Evolutionary conservation across 1,139 yeast genomes (phyloP).

Genomic region (Taphrina wiesneri): DNA sequence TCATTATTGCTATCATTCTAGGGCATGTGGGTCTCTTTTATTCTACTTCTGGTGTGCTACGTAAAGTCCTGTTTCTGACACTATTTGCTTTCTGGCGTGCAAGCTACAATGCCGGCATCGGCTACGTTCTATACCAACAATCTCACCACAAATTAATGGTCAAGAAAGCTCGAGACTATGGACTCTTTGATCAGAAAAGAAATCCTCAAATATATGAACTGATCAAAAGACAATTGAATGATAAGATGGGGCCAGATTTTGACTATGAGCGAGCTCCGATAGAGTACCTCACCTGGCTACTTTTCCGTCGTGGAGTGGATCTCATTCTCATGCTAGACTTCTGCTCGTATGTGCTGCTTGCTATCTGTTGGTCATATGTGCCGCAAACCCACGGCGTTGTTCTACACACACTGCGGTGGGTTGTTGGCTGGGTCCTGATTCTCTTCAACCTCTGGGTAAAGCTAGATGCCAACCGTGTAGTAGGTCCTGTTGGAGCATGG

Average conservation of each 20-base stretch:
- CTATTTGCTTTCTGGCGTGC: constrained; percentile 76
- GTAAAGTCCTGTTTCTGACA: constrained; percentile 54
- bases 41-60: constrained; percentile 43
- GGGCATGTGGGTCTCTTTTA: constrained; percentile 57
- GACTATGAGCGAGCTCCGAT: constrained; percentile 59
- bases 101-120: constrained; percentile 77
- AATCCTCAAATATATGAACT: constrained; percentile 50
- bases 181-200: constrained; percentile 52
- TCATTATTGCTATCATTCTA: constrained; percentile 57
- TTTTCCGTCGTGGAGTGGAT: constrained; percentile 78
- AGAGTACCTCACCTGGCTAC: constrained; percentile 81
- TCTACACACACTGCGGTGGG: constrained; percentile 48
- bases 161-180: constrained; percentile 53
- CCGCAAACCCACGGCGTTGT: constrained; percentile 50
- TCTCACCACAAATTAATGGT: constrained; percentile 62
- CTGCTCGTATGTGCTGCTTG: constrained; percentile 70
- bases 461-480: constrained; percentile 83
- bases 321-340: constrained; percentile 84
- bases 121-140: constrained; percentile 66
- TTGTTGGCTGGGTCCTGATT: constrained; percentile 54
- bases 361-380: constrained; percentile 56
- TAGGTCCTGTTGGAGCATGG: constrained; percentile 83
- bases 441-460: constrained; percentile 83
- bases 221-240: constrained; percentile 54
- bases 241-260: constrained; percentile 62